Base-by-base conservation (phyloP, 108 stramenopile genomes). In the Nitzschia sp. region DNA sequence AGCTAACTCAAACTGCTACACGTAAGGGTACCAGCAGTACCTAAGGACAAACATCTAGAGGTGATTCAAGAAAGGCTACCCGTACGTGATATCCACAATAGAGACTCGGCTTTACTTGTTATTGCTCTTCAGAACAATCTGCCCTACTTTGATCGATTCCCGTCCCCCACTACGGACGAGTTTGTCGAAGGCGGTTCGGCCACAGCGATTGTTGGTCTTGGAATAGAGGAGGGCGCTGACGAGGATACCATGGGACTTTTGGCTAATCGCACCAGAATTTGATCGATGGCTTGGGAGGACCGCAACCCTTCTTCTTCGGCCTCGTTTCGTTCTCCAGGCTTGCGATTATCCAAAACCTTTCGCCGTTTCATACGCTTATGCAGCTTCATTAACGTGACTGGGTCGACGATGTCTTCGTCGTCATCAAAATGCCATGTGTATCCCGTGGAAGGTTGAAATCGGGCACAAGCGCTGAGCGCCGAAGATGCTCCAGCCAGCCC, bases 271-370 rank as follows among this genome's bases (percentile, higher is more conserved):
- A 85, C 83, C 15, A 94, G 63, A 50, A 94, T 91, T 53, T 85
- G 77, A 80, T 94, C 89, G 23, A 94, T 94, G 29, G 87, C 82
- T 53, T 87, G 86, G 1, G 86, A 85, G 23, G 90, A 85, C 17
- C 90, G 82, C 21, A 91, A 82, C 34, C 92, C 90, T 65, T 94
- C 89, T 75, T 94, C 92, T 79, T 94, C 92, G 38, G 88, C 90
- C 28, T 75, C 79, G 26, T 85, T 89, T 56, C 90, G 71, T 61
- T 88, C 86, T 19, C 92, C 92, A 0, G 85, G 77, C 27, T 80
- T 76, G 31, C 90, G 75, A 79, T 91, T 82, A 66, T 89, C 89
- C n/a, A 91, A 57, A 35, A 88, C 66, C 53, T 75, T 80, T 16
- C 84, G 76, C 61, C 89, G 71, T 55, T 83, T 75, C 60, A 76